phyloP scores from a whole-genome alignment of 805 yeast genomes.

The Hyphopichia homilentoma region DNA sequence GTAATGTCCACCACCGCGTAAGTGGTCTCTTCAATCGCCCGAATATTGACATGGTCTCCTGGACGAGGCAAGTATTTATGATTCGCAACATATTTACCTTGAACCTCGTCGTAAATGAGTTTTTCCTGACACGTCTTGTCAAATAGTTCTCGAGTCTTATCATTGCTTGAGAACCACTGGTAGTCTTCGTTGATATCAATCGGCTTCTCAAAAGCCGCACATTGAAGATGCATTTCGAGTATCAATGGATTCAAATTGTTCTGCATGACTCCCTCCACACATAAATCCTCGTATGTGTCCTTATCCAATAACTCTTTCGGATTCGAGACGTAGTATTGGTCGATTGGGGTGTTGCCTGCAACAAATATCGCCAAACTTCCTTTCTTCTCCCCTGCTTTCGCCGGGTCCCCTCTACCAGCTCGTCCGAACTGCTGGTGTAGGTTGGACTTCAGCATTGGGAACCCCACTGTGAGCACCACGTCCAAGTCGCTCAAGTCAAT shows the following conservation, averaged over 20 bases:
- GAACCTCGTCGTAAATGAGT: conserved; percentile 26
- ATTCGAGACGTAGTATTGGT: conserved; percentile 75
- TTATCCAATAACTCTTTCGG: conserved; percentile 54
- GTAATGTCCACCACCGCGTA: conserved; percentile 92
- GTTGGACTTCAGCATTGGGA: conserved; percentile 82
- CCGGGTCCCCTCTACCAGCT: conserved; percentile 78
- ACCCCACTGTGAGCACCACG: conserved; percentile 89
- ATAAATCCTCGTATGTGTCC: conserved; percentile 35
- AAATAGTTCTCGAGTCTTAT: conserved; percentile 11
- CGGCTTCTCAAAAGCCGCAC: conserved; percentile 89
- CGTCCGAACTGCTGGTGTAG: conserved; percentile 96
- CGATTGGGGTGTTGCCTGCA: conserved; percentile 79
- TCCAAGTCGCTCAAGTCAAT: conserved; percentile 92
- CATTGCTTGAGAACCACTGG: conserved; percentile 48
- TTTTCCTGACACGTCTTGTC: conserved; percentile 32
- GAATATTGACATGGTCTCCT: conserved; percentile 63
- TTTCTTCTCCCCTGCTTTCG: too few relatives aligned
- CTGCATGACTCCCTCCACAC: conserved; percentile 34
- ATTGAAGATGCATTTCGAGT: conserved; percentile 81
- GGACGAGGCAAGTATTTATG: conserved; percentile 78
- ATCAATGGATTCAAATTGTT: conserved; percentile 39
- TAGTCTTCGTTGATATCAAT: conserved; percentile 50
- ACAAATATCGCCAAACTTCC: conserved; percentile 86
- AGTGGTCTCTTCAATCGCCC: conserved; percentile 78
- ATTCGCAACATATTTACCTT: conserved; percentile 27